Evolutionary conservation across 257 asterid genomes (phyloP).

Genomic region (Solanum clarkiae): DNA sequence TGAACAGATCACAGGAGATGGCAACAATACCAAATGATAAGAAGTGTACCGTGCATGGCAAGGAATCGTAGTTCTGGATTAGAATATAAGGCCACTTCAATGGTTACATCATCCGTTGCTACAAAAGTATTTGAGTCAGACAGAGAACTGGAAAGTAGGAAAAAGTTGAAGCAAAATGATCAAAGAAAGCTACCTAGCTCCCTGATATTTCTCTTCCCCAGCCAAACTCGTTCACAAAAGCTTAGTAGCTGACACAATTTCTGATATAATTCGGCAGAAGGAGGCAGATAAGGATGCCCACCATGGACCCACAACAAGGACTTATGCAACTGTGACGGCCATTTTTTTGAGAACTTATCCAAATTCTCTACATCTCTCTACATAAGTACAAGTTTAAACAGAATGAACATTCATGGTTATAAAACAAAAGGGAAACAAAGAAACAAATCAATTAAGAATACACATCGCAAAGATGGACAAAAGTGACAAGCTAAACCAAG

Average conservation of each 20-base stretch:
- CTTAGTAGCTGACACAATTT: slow-evolving; percentile 41
- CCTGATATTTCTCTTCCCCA: slow-evolving; percentile 22
- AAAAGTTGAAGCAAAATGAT: neutral
- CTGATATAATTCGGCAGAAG: slow-evolving; percentile 51
- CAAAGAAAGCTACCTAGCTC: slow-evolving; percentile 28
- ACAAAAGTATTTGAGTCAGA: slow-evolving; percentile 5
- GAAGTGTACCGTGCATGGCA: slow-evolving; percentile 52
- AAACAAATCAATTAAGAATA: neutral
- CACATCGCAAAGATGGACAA: neutral
- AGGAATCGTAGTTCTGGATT: slow-evolving; percentile 51
- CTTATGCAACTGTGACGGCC: slow-evolving; percentile 37
- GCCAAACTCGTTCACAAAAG: slow-evolving; percentile 61
- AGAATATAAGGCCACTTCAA: slow-evolving; percentile 44
- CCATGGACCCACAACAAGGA: slow-evolving; percentile 83
- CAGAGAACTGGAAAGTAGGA: neutral
- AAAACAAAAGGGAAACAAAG: neutral
- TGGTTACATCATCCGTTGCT: slow-evolving; percentile 21
- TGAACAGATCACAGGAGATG: neutral
- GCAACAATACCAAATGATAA: neutral
- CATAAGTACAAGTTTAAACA: neutral
- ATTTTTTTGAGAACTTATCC: slow-evolving; percentile 20
- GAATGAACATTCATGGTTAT: neutral
- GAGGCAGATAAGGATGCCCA: slow-evolving; percentile 74
- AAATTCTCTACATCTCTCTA: slow-evolving; percentile 35
- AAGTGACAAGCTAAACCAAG: slow-evolving; percentile 2